A percentile compares a stretch with the other conserved stretches of the same genome.
These are phyloP conservation scores for Syzygium malaccense DNA, from an alignment of 441 rosid genomes.

Conservation along the genomic window DNA sequence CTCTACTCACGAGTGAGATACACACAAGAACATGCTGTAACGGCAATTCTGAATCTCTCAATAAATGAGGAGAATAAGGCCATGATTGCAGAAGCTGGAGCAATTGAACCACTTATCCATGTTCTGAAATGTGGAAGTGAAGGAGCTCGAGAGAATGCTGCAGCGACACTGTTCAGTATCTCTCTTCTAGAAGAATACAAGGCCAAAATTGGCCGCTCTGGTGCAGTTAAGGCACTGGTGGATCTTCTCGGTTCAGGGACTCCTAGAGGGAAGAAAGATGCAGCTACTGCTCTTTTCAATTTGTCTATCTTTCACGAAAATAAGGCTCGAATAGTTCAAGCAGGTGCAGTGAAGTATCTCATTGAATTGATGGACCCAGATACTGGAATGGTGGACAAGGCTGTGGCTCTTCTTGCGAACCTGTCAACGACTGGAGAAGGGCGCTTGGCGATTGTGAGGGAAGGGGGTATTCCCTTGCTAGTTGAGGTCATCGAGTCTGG, in stretches of 20 bases:
- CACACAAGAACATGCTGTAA: conserved; percentile 88
- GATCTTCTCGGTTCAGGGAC: conserved; percentile 77
- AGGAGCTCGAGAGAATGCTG: conserved; percentile 88
- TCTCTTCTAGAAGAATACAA: conserved; percentile 72
- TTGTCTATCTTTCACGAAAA: conserved; percentile 85
- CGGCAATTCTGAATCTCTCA: conserved; percentile 79
- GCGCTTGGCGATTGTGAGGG: conserved; percentile 49
- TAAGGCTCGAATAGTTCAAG: conserved; percentile 84
- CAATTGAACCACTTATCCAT: conserved; percentile 74
- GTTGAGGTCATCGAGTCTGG: conserved; percentile 85
- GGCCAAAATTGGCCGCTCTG: conserved; percentile 72
- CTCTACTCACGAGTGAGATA: conserved; percentile 54
- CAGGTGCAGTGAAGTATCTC: conserved; percentile 82
- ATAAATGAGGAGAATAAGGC: conserved; percentile 70
- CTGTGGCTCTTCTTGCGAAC: conserved; percentile 86
- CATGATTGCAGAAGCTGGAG: conserved; percentile 66
- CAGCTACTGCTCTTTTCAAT: conserved; percentile 87
- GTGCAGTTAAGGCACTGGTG: conserved; percentile 74
- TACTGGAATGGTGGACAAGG: conserved; percentile 82
- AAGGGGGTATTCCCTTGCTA: conserved; percentile 73
- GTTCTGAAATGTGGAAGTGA: conserved; percentile 66
- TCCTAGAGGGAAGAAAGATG: conserved; percentile 84
- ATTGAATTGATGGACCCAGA: conserved; percentile 65
- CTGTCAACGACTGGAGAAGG: conserved; percentile 79
- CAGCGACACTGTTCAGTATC: conserved; percentile 74